Evolutionary conservation across 192 early-diverging fungal genomes (phyloP).

Genomic region (Coemansia sp.): DNA sequence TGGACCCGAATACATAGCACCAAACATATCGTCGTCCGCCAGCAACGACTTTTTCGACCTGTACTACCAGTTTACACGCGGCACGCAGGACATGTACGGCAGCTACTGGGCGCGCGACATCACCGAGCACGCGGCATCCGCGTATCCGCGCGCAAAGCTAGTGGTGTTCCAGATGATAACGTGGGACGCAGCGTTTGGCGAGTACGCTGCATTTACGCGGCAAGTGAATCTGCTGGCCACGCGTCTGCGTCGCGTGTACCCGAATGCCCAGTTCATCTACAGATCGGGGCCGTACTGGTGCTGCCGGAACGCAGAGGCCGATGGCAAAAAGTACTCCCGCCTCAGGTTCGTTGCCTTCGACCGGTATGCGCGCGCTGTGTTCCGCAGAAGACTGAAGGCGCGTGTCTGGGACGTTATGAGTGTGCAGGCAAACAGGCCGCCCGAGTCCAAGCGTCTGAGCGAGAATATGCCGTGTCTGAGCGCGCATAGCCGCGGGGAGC

Average conservation of each 20-base stretch:
- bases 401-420: slow-evolving; percentile 31
- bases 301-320: slow-evolving; percentile 29
- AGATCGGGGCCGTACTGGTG: slow-evolving; percentile 44
- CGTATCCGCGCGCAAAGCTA: slow-evolving; percentile 12
- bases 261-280: slow-evolving; percentile 33
- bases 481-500: slow-evolving; percentile 33
- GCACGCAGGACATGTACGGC: slow-evolving; percentile 39
- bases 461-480: slow-evolving; percentile 46
- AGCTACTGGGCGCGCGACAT: slow-evolving; percentile 49
- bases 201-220: slow-evolving; percentile 8
- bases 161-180: slow-evolving; percentile 43
- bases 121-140: not conserved
- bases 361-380: slow-evolving; percentile 14
- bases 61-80: slow-evolving; percentile 45
- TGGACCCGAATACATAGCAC: too few relatives aligned
- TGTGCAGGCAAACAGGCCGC: slow-evolving; percentile 12
- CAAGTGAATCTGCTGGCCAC: slow-evolving; percentile 12
- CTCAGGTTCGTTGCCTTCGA: slow-evolving; percentile 38
- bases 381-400: slow-evolving; percentile 18
- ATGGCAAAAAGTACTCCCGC: slow-evolving; percentile 31
- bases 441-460: slow-evolving; percentile 23
- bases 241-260: slow-evolving; percentile 27
- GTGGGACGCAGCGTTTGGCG: slow-evolving; percentile 40
- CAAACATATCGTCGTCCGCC: not conserved
- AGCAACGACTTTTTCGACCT: slow-evolving; percentile 36